A percentile compares a stretch with the other conserved stretches of the same genome.
phyloP scores from a whole-genome alignment of 169 alveolate genomes.

The Plasmodium chabaudi region DNA sequence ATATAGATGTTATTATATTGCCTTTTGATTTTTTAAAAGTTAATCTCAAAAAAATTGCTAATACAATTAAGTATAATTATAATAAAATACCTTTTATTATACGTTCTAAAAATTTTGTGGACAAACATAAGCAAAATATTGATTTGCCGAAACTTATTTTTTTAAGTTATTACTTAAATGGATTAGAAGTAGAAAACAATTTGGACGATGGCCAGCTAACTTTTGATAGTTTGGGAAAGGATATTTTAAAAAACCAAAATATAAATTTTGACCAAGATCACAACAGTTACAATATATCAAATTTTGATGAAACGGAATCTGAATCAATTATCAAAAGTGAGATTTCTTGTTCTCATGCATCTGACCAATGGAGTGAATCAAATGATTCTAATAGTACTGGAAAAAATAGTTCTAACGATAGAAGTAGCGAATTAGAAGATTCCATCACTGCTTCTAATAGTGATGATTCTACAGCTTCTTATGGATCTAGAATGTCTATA shows the following conservation, averaged over 20 bases:
- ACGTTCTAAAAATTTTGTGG: slow-evolving; percentile 48
- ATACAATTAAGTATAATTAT: slow-evolving; percentile 32
- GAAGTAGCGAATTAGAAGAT: neutral
- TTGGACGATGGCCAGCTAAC: neutral
- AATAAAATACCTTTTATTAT: slow-evolving; percentile 58
- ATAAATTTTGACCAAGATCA: neutral
- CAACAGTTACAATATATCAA: too few species aligned
- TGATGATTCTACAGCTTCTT: slow-evolving; percentile 2
- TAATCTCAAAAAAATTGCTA: slow-evolving; percentile 56
- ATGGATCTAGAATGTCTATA: too few species aligned
- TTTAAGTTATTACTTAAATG: slow-evolving; percentile 47
- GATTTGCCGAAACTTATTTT: slow-evolving; percentile 58
- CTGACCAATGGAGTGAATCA: neutral
- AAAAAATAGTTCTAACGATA: neutral
- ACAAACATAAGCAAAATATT: slow-evolving; percentile 17
- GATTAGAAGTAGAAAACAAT: neutral
- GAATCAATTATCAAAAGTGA: too few species aligned
- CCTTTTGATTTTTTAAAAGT: slow-evolving; percentile 67
- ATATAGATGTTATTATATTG: slow-evolving; percentile 38
- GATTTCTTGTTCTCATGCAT: too few species aligned
- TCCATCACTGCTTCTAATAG: neutral
- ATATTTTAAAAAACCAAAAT: neutral
- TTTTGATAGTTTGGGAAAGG: slow-evolving; percentile 9
- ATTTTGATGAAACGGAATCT: too few species aligned
- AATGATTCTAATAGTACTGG: neutral